Evolutionary conservation across 1,284 basidiomycete species (phyloP), one percentile per base, ranked within the genome.

Genomic region (Moesziomyces globuligerus): DNA sequence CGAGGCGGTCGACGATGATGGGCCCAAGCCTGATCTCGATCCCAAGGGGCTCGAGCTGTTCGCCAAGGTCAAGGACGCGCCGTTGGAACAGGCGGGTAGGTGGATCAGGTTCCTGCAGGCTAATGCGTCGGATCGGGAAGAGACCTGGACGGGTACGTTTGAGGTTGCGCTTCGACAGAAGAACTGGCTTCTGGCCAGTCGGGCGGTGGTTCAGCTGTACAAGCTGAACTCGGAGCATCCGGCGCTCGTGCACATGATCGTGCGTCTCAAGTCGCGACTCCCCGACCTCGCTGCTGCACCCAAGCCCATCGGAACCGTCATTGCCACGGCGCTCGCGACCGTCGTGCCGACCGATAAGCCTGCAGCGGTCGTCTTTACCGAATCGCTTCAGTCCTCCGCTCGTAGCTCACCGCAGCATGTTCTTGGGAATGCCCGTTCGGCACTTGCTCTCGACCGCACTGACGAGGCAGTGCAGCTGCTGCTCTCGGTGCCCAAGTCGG

Each of bases 141-240:
- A 91, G 37, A 88, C 89, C 6, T 94, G 92, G 90, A 82, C 89
- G 40, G 86, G 86, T 0, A 86, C 87, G 2, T 96, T 92, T 78
- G 93, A 97, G 77, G 89, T 98, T 24, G 89, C 90, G 23, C 83
- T 91, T 20, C 86, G 93, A 48, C 86, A 90, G 80, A 87, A 88
- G 77, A 92, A 91, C 81, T 90, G 89, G 75, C 83, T 94, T 24
- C 90, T 92, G 74, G 93, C 93, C 0, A 83, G 89, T 1, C 86
- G 87, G 61, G 91, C 91, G 0, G 85, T 98, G 5, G 85, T 85
- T 9, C 85, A 84, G 2, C 90, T 90, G 1, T 84, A 85, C 11
- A 79, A 84, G 0, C 73, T 94, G 10, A 86, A 89, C 52, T 69
- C 87, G 0, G 83, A 87, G 9, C 83, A 90, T 58, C 87, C 93